phyloP scores from a whole-genome alignment of 208 protist genomes.

The Crithidia expoeki region DNA sequence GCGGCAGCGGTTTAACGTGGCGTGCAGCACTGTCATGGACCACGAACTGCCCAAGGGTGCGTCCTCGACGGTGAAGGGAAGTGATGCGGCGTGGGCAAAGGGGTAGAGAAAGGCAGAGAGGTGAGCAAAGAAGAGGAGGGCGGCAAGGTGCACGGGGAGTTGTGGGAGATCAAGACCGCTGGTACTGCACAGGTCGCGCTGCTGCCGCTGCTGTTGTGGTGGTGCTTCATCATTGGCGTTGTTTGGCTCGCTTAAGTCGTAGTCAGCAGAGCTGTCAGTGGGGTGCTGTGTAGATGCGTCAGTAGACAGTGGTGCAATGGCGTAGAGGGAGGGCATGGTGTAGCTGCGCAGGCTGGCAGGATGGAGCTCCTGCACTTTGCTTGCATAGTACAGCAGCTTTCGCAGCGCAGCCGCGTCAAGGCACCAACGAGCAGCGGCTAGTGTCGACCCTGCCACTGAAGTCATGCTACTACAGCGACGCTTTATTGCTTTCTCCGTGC shows the following conservation, averaged over 20 bases:
- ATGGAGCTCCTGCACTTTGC: conserved; percentile 37
- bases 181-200: conserved; percentile 25
- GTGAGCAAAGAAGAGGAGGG: conserved; percentile 32
- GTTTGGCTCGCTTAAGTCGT: too few species aligned
- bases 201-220: conserved; percentile 18
- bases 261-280: too few species aligned
- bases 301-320: neutral
- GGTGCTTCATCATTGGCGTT: neutral
- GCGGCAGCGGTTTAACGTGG: conserved; percentile 30
- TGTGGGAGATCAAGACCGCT: conserved; percentile 22
- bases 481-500: neutral
- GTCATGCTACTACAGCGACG: too few species aligned
- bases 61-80: conserved; percentile 34
- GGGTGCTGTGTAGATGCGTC: too few species aligned
- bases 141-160: conserved; percentile 23
- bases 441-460: too few species aligned
- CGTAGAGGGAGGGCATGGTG: conserved; percentile 31
- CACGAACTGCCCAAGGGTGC: conserved; percentile 21
- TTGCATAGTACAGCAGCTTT: conserved; percentile 33
- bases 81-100: conserved; percentile 29
- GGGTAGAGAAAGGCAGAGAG: conserved; percentile 37
- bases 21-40: conserved; percentile 17
- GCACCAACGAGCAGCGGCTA: too few species aligned
- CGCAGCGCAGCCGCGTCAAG: conserved; percentile 23
- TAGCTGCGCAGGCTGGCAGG: conserved; percentile 38